Evolutionary conservation across 495 filamentous ascomycete genomes (phyloP), one percentile per base, ranked within the genome.

Genomic region (Xylaria longipes): DNA sequence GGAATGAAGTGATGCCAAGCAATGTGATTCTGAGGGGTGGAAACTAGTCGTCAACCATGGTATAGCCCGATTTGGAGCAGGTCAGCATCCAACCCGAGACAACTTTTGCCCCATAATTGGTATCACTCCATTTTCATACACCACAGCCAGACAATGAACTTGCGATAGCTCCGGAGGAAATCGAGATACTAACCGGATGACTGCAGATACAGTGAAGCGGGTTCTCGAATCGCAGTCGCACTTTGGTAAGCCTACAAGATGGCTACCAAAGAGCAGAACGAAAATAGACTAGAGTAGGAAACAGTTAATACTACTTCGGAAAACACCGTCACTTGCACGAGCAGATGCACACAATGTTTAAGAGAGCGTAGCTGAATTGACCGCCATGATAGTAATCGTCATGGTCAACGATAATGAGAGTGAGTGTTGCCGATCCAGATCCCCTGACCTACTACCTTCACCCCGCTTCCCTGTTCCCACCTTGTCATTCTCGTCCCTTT

Each of bases 321-420:
- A 64, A 2, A 45, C 27, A 48, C 22, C 8, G 3, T 56, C 9
- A 52, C 12, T 69, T 69, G 56, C 68, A 71, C 25, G 31, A 57
- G 69, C 69, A 71, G 61, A n/a, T 56, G 62, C 37, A 39, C 37
- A 54, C 1, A 0, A 8, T 43, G 31, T 45, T 54, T 66, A 71
- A 71, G 61, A 71, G 62, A 71, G 69, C 41, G 69, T 46, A 25
- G 69, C 11, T 65, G 62, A 31, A 66, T 71, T 71, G 45, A 66
- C 12, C 45, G 62, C 50, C 69, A 71, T 66, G 69, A 71, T 66
- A 25, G 69, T 71, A 17, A 71, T 71, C 69, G 69, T 65, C 69
- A 71, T 60, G 69, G 62, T 64, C 7, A 71, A 45, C 48, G 69
- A 71, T 64, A 71, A 29, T 46, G 62, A 71, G 43, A 71, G 69